These are phyloP conservation scores for Penicillium canariense DNA, from an alignment of 495 filamentous ascomycete genomes.

Conservation along the genomic window DNA sequence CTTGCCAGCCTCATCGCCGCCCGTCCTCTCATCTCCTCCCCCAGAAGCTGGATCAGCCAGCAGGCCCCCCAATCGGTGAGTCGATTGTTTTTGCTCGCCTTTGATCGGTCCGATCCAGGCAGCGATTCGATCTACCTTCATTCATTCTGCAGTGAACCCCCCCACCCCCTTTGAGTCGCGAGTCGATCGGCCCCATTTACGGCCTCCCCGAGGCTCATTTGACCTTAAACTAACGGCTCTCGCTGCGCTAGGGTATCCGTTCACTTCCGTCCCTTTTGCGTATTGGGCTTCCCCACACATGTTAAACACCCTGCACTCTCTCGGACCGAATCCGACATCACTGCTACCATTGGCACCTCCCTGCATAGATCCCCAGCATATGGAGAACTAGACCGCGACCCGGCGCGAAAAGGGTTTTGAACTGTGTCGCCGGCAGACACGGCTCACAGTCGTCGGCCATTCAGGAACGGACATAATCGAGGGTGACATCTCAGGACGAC, in stretches of 20 bases:
- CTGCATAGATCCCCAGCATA: constrained; percentile 30
- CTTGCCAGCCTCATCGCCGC: constrained; percentile 18
- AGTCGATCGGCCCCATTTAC: not conserved
- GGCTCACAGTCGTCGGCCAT: constrained; percentile 24
- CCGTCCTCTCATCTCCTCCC: not conserved
- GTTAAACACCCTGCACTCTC: constrained; percentile 8
- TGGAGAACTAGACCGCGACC: constrained; percentile 28
- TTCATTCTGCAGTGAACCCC: not conserved
- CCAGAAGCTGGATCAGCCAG: constrained; percentile 7
- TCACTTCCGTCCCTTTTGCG: not conserved
- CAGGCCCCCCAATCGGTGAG: constrained; percentile 18
- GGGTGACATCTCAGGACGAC: constrained; percentile 13
- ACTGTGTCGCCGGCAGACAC: constrained; percentile 30
- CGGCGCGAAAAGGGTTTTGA: constrained; percentile 20
- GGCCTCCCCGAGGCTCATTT: not conserved
- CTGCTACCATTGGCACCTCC: constrained; percentile 18
- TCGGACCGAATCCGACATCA: constrained; percentile 18
- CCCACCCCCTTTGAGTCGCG: not conserved
- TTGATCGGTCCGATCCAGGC: not conserved
- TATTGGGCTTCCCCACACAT: constrained; percentile 8
- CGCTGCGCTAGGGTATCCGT: not conserved
- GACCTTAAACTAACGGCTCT: not conserved
- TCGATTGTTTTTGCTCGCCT: not conserved
- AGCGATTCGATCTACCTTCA: not conserved
- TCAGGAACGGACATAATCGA: constrained; percentile 12